A percentile compares a stretch with the other conserved stretches of the same genome.
Evolutionary conservation across 805 yeast species (phyloP).

Genomic region (Sungouiella thailandica): DNA sequence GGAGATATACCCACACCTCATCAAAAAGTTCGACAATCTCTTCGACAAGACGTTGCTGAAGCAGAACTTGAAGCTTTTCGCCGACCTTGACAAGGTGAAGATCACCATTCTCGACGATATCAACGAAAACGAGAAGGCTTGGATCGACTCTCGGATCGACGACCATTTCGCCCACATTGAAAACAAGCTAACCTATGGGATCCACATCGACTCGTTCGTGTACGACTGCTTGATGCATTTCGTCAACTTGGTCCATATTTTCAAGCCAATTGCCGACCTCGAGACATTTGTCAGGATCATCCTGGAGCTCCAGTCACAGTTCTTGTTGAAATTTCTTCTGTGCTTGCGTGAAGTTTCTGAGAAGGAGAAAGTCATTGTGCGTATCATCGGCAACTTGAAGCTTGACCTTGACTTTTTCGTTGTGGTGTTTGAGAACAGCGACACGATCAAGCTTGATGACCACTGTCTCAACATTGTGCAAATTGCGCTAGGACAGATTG

Average conservation of each 20-base stretch:
- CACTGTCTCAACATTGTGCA: constrained; percentile 28
- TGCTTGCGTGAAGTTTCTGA: constrained; percentile 21
- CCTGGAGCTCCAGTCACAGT: constrained; percentile 34
- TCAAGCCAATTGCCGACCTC: constrained; percentile 36
- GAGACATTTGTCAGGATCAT: constrained; percentile 32
- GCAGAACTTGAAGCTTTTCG: constrained; percentile 36
- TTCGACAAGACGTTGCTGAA: constrained; percentile 31
- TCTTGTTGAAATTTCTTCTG: constrained; percentile 29
- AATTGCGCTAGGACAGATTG: constrained; percentile 23
- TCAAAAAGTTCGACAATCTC: constrained; percentile 28
- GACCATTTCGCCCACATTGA: constrained; percentile 18
- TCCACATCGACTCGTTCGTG: constrained; percentile 34
- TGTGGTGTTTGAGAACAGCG: constrained; percentile 35
- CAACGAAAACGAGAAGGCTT: constrained; percentile 29
- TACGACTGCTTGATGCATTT: constrained; percentile 37
- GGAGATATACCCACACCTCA: constrained; percentile 26
- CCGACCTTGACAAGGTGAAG: constrained; percentile 38
- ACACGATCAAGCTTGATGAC: constrained; percentile 30
- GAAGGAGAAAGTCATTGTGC: constrained; percentile 12
- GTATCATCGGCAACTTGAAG: constrained; percentile 25
- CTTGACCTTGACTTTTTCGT: constrained; percentile 35
- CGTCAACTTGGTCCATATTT: constrained; percentile 34
- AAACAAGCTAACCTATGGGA: neutral
- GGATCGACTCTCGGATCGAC: constrained; percentile 26
- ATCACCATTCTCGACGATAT: constrained; percentile 38